Evolutionary conservation across 768 basidiomycete genomes (phyloP).

Genomic region (Leccinum barrowsii): DNA sequence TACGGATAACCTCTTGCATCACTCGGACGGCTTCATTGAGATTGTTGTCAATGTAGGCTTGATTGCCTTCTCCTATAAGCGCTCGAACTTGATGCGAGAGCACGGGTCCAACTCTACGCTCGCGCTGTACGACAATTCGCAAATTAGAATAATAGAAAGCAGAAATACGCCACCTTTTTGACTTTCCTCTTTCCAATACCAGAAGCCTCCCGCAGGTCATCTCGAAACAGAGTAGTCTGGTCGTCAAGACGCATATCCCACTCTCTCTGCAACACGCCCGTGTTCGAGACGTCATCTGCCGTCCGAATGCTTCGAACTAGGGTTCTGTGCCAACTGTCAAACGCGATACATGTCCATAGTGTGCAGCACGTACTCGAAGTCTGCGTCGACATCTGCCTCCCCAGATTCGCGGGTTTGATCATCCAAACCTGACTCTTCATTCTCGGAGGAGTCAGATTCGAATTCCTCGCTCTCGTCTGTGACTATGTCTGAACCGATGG

Average conservation of each 20-base stretch:
- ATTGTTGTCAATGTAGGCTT: constrained; percentile 75
- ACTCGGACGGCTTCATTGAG: constrained; percentile 66
- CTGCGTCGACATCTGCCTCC: constrained; percentile 18
- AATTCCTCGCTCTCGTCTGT: constrained; percentile 3
- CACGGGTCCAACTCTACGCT: constrained; percentile 11
- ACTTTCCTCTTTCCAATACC: constrained; percentile 57
- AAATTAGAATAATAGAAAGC: neutral
- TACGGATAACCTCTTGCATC: constrained; percentile 90
- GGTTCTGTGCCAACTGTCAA: constrained; percentile 40
- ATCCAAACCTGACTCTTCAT: constrained; percentile 3
- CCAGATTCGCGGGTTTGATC: neutral
- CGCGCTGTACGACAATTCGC: constrained; percentile 4
- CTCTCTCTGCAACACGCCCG: constrained; percentile 49
- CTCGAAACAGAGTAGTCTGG: constrained; percentile 63
- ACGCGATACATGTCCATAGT: too few species aligned
- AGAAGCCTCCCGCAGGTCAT: constrained; percentile 70
- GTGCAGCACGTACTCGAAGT: constrained; percentile 17
- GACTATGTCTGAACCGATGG: constrained; percentile 8
- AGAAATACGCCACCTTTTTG: constrained; percentile 38
- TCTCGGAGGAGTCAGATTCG: constrained; percentile 11
- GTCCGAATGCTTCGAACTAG: constrained; percentile 64
- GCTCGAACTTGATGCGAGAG: constrained; percentile 18
- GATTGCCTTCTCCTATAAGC: constrained; percentile 77
- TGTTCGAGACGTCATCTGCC: constrained; percentile 34
- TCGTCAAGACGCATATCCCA: constrained; percentile 77